A percentile compares a stretch with the other conserved stretches of the same genome.
Evolutionary conservation across 768 basidiomycete genomes (phyloP).

Genomic region (Leccinum barrowsii): DNA sequence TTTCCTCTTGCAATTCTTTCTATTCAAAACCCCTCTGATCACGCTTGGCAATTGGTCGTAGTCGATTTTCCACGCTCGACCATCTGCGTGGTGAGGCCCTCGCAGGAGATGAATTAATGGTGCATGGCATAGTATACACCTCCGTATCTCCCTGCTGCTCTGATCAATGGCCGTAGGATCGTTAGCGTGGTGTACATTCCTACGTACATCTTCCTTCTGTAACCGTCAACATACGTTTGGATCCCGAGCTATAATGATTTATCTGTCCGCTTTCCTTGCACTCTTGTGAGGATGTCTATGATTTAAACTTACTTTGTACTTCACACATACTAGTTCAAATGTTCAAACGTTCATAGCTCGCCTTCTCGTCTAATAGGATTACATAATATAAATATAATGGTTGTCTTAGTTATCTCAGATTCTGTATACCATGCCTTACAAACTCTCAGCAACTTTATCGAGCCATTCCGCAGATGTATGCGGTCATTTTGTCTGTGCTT

Average conservation of each 20-base stretch:
- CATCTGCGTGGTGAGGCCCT: conserved; percentile 54
- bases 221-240: background rate
- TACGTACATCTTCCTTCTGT: conserved; percentile 50
- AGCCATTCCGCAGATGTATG: conserved; percentile 76
- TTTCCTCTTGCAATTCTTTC: background rate
- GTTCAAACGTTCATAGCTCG: too few species aligned
- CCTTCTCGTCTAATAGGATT: background rate
- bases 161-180: conserved; percentile 61
- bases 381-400: background rate
- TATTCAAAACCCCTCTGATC: conserved; percentile 34
- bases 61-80: conserved; percentile 35
- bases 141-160: conserved; percentile 79
- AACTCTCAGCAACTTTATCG: conserved; percentile 67
- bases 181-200: conserved; percentile 82
- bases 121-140: conserved; percentile 84
- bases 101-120: conserved; percentile 91
- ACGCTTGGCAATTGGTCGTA: conserved; percentile 44
- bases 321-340: too few species aligned
- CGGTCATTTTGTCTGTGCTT: conserved; percentile 5
- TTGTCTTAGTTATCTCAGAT: background rate
- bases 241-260: background rate
- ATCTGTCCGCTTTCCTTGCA: background rate
- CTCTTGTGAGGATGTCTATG: background rate
- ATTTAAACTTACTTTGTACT: background rate
- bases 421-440: conserved; percentile 61